A percentile compares a stretch with the other conserved stretches of the same genome.
These are phyloP conservation scores for Pseudonectria foliicola DNA, from an alignment of 2,329 filamentous ascomycete species.

Conservation along the genomic window DNA sequence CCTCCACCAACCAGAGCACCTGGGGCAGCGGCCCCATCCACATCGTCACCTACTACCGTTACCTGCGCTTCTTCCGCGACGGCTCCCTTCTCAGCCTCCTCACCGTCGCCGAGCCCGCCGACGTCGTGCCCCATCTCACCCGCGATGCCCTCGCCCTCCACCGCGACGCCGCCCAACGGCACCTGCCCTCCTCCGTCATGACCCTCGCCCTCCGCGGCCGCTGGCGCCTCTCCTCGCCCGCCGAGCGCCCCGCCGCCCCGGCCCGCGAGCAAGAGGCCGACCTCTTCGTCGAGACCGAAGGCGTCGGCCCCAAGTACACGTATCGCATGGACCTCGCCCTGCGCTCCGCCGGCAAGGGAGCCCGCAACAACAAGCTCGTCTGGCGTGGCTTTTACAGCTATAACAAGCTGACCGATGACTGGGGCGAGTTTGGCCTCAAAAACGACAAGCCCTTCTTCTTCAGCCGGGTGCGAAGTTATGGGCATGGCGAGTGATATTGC, in stretches of 20 bases:
- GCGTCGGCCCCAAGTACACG: conserved; percentile 68
- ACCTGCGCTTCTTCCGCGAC: conserved; percentile 89
- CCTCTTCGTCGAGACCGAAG: conserved; percentile 79
- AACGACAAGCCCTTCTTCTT: conserved; percentile 62
- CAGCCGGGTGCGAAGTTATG: conserved; percentile 59
- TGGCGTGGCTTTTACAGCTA: conserved; percentile 93
- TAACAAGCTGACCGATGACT: conserved; percentile 83
- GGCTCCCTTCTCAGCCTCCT: conserved; percentile 76
- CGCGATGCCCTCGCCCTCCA: conserved; percentile 56
- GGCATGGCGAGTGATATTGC: conserved; percentile 31
- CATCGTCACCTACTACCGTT: conserved; percentile 97
- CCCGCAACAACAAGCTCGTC: conserved; percentile 75
- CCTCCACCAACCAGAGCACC: conserved; percentile 60
- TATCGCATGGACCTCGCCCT: conserved; percentile 76
- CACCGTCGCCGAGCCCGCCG: conserved; percentile 72
- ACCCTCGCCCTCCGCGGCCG: conserved; percentile 56
- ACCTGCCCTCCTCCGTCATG: conserved; percentile 49
- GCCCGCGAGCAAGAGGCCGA: conserved; percentile 49
- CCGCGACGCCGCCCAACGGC: conserved; percentile 23
- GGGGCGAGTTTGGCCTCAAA: conserved; percentile 67
- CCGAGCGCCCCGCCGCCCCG: conserved; percentile 25
- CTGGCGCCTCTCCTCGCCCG: conserved; percentile 40
- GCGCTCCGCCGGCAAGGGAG: conserved; percentile 53
- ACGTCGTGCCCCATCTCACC: conserved; percentile 79
- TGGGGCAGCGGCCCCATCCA: conserved; percentile 75